phyloP scores from a whole-genome alignment of 495 filamentous ascomycete species.

The Tetracladium marchalianum region DNA sequence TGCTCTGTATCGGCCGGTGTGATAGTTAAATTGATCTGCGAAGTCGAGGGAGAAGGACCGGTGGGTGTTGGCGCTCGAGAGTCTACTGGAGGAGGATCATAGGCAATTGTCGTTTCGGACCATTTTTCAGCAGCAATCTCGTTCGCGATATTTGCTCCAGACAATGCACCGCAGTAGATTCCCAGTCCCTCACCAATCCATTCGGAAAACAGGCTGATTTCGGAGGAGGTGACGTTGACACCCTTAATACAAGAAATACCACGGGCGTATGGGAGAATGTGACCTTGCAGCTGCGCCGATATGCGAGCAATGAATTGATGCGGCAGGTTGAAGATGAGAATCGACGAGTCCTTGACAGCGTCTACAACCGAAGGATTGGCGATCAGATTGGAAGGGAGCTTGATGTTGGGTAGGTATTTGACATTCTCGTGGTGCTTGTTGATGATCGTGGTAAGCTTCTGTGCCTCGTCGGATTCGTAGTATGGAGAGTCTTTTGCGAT shows the following conservation, averaged over 20 bases:
- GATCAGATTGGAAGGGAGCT: constrained; percentile 75
- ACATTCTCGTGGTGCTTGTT: constrained; percentile 91
- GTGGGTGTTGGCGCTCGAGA: constrained; percentile 59
- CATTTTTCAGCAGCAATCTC: constrained; percentile 94
- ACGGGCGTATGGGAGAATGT: constrained; percentile 84
- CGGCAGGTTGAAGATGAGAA: constrained; percentile 94
- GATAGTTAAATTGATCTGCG: constrained; percentile 49
- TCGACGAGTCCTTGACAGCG: constrained; percentile 69
- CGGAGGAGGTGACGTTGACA: constrained; percentile 75
- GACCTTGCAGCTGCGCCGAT: constrained; percentile 74
- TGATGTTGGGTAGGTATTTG: constrained; percentile 86
- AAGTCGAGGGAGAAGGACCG: constrained; percentile 42
- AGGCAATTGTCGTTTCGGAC: constrained; percentile 94
- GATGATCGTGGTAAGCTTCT: constrained; percentile 85
- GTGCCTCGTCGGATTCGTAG: constrained; percentile 48
- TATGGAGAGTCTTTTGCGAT: constrained; percentile 54
- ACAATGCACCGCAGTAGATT: constrained; percentile 96
- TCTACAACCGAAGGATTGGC: constrained; percentile 83
- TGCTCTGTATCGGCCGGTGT: constrained; percentile 34
- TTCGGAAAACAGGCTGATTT: constrained; percentile 85
- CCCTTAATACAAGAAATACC: constrained; percentile 98
- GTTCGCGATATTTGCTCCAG: constrained; percentile 91
- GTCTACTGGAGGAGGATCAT: constrained; percentile 83
- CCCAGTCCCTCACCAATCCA: constrained; percentile 79
- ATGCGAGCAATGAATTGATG: constrained; percentile 93